These are phyloP conservation scores for Cercis canadensis DNA, from an alignment of 306 rosid species.

Conservation along the genomic window DNA sequence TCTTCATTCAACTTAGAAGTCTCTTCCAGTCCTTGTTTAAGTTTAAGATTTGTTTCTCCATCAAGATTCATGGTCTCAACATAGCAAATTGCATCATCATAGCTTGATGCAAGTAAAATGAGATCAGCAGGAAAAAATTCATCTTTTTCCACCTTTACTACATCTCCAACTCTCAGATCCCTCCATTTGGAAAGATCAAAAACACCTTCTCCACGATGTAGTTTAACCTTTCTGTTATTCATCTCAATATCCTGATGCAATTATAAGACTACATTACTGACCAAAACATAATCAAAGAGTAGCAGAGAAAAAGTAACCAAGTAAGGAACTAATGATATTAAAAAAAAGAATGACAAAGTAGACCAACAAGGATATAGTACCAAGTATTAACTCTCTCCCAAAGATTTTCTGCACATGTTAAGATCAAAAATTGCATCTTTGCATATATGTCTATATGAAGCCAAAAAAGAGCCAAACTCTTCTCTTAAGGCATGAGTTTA, in stretches of 20 bases:
- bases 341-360: neutral
- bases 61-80: conserved; percentile 96
- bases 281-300: conserved; percentile 28
- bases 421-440: neutral
- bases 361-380: neutral
- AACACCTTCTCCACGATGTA: conserved; percentile 64
- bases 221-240: conserved; percentile 85
- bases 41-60: conserved; percentile 94
- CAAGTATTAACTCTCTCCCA: no score
- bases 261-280: conserved; percentile 40
- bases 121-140: conserved; percentile 97
- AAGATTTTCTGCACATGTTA: neutral
- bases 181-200: conserved; percentile 78
- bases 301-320: neutral
- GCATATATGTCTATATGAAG: no score
- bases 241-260: conserved; percentile 82
- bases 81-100: conserved; percentile 90
- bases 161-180: conserved; percentile 87
- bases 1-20: conserved; percentile 81
- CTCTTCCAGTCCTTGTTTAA: conserved; percentile 76
- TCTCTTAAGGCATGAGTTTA: conserved; percentile 1
- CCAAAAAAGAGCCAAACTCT: no score
- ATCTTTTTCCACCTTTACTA: conserved; percentile 91
- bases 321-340: no score
- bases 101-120: conserved; percentile 82